Conservation (phyloP, 495 filamentous ascomycete genomes). For the Mycothermus thermophilus region DNA sequence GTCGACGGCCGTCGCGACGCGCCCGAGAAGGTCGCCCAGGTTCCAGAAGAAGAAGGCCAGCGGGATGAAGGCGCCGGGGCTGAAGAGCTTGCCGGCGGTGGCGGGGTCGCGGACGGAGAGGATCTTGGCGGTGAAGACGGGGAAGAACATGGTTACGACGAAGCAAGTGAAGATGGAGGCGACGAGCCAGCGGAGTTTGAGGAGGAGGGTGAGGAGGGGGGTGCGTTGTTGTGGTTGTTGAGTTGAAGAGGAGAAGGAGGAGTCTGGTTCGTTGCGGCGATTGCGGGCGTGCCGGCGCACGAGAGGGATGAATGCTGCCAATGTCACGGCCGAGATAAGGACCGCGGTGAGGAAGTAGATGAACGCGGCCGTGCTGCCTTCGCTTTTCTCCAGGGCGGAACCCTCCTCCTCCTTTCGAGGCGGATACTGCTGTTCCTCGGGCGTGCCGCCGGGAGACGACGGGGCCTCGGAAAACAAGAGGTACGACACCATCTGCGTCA, state of each 20-base stretch:
- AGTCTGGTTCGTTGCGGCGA: constrained; percentile 19
- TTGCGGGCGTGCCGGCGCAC: constrained; percentile 30
- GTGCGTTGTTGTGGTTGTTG: no score
- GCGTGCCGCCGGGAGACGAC: constrained; percentile 2
- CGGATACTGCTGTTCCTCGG: constrained; percentile 2
- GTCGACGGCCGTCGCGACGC: constrained; percentile 48
- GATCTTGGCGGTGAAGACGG: constrained; percentile 78
- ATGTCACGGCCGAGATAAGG: constrained; percentile 39
- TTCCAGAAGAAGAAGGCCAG: constrained; percentile 93
- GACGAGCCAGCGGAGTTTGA: constrained; percentile 60
- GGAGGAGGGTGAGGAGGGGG: constrained; percentile 42
- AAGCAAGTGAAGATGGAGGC: constrained; percentile 65
- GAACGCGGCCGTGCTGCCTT: constrained; percentile 55
- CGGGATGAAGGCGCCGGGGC: constrained; percentile 68
- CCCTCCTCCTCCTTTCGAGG: no score
- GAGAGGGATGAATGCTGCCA: constrained; percentile 42
- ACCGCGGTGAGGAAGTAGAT: constrained; percentile 87
- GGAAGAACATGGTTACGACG: constrained; percentile 80
- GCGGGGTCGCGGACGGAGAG: constrained; percentile 46
- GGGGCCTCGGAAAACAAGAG: constrained; percentile 41
- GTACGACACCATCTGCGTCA: constrained; percentile 74
- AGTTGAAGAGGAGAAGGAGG: no score
- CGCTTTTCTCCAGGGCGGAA: constrained; percentile 2
- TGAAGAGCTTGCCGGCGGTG: constrained; percentile 42
- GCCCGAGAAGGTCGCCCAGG: constrained; percentile 64